Conservation (phyloP, 352 stramenopile species). For the Pelagophyceae sp. region DNA sequence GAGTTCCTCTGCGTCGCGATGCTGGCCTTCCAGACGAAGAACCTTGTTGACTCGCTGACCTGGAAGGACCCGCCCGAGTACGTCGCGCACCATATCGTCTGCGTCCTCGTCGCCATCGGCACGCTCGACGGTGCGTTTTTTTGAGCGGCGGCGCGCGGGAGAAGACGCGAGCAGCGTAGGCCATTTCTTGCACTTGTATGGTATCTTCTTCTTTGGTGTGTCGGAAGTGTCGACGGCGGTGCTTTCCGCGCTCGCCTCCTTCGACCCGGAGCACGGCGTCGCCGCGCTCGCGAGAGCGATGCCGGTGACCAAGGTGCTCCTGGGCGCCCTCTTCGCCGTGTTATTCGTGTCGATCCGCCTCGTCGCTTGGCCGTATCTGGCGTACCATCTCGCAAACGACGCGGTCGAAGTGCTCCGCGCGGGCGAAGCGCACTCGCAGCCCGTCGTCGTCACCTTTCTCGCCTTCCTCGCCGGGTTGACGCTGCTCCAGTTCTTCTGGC, state of each 20-base stretch:
- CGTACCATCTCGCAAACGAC: constrained; percentile 50
- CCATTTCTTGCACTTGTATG: constrained; percentile 46
- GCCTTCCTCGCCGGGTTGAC: constrained; percentile 26
- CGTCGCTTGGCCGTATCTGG: constrained; percentile 47
- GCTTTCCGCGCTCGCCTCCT: constrained; percentile 52
- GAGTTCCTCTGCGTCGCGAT: constrained; percentile 35
- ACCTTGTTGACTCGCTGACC: constrained; percentile 51
- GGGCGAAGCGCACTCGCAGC: constrained; percentile 30
- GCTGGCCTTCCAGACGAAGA: constrained; percentile 58
- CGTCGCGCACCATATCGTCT: constrained; percentile 51
- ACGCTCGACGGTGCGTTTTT: constrained; percentile 17
- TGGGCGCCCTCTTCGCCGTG: neutral
- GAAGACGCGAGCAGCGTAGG: constrained; percentile 12
- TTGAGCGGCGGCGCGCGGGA: no score
- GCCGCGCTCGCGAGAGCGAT: neutral
- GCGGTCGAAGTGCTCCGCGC: constrained; percentile 34
- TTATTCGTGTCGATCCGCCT: constrained; percentile 49
- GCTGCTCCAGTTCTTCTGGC: constrained; percentile 52
- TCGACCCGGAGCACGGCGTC: constrained; percentile 51
- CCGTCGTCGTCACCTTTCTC: constrained; percentile 38
- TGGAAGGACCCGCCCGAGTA: constrained; percentile 55
- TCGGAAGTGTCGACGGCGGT: constrained; percentile 51
- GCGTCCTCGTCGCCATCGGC: constrained; percentile 36
- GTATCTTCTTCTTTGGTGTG: constrained; percentile 54
- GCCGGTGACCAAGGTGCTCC: neutral